Evolutionary conservation across 2,329 filamentous ascomycete species (phyloP).

Genomic region (Colletotrichum sansevieriae): DNA sequence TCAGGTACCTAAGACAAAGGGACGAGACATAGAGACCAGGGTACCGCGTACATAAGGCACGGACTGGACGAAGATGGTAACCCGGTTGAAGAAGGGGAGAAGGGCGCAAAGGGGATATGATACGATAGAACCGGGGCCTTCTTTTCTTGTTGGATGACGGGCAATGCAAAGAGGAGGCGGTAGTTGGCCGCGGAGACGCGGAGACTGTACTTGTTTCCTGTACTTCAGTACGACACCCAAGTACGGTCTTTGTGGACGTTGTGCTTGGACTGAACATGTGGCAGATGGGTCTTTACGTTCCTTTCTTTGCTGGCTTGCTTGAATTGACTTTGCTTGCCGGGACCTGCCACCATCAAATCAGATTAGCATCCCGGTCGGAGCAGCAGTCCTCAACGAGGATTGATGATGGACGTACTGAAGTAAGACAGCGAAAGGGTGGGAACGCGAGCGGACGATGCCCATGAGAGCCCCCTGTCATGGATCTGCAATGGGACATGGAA

Average conservation of each 20-base stretch:
- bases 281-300: slow-evolving; percentile 9
- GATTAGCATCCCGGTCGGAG: slow-evolving; percentile 18
- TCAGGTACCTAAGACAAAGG: no score
- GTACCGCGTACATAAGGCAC: slow-evolving; percentile 19
- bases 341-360: slow-evolving; percentile 36
- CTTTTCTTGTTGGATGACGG: neutral
- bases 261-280: slow-evolving; percentile 10
- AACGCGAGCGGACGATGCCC: slow-evolving; percentile 23
- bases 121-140: neutral
- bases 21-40: slow-evolving; percentile 21
- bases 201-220: neutral
- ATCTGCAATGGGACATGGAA: slow-evolving; percentile 18
- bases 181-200: slow-evolving; percentile 3
- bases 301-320: slow-evolving; percentile 6
- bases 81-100: slow-evolving; percentile 13
- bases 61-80: slow-evolving; percentile 19
- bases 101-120: neutral
- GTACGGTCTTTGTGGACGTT: neutral
- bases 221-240: neutral
- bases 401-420: neutral
- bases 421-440: neutral
- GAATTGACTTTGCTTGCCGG: slow-evolving; percentile 9
- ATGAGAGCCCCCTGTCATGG: neutral
- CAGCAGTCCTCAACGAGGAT: slow-evolving; percentile 23
- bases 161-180: neutral